Percentiles rank a stretch among this genome's conserved stretches.
These are phyloP conservation scores for Diaporthe eres DNA, from an alignment of 2,329 filamentous ascomycete genomes.

Conservation along the genomic window DNA sequence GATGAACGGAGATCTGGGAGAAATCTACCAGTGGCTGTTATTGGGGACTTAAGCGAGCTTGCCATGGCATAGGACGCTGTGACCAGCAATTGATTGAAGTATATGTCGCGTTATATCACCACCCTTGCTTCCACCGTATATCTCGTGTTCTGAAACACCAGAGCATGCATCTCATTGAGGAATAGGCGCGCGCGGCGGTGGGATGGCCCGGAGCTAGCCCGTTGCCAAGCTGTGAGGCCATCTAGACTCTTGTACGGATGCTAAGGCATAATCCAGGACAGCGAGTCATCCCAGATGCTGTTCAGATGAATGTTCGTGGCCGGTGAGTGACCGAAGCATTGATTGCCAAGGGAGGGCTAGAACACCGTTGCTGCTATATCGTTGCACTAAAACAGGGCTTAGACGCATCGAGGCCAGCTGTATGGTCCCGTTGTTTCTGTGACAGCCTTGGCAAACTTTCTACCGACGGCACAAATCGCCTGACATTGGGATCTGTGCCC, in stretches of 20 bases:
- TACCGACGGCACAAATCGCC: neutral
- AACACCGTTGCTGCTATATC: neutral
- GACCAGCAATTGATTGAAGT: neutral
- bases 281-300: neutral
- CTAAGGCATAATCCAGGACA: slow-evolving; percentile 4
- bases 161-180: neutral
- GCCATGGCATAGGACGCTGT: too few species aligned
- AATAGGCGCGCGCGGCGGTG: neutral
- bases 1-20: neutral
- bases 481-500: neutral
- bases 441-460: slow-evolving; percentile 25
- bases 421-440: slow-evolving; percentile 25
- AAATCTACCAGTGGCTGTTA: neutral
- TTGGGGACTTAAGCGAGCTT: neutral
- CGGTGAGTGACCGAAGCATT: neutral
- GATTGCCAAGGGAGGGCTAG: slow-evolving; percentile 1
- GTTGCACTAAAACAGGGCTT: slow-evolving; percentile 10
- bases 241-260: neutral
- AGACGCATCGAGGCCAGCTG: neutral
- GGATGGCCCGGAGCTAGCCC: slow-evolving; percentile 11
- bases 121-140: neutral
- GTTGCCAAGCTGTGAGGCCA: slow-evolving; percentile 7
- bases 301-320: neutral
- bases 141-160: slow-evolving; percentile 21
- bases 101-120: neutral